Evolutionary conservation across 305 asterid genomes (phyloP), one percentile per base, ranked within the genome.

Genomic region (Caryopteris hybrid): DNA sequence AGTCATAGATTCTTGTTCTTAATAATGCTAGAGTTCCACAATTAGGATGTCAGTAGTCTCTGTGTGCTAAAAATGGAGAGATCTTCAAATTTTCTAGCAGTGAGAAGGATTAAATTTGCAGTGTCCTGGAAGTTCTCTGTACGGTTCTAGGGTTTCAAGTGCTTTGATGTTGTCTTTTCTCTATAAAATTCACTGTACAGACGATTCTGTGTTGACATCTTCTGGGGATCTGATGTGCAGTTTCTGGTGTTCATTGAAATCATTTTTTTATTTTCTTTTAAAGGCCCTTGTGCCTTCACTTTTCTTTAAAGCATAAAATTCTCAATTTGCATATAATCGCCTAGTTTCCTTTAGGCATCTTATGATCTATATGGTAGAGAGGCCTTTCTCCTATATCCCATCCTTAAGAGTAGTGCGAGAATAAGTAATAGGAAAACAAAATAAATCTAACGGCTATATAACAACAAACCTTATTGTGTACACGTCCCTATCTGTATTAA

Each of bases 1-100:
- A 27, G 96, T 77, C 59, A 13, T 23, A 4, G 3, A 70, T 57
- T 64, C 78, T 74, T 41, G 50, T 53, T 59, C 69, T 38, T 27
- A 33, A 18, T 67, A 3, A n/a, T 61, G 10, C 31, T n/a, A 13
- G 43, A 25, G 25, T 74, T 62, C 45, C 48, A 55, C 7, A 8
- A 46, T n/a, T 46, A 39, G 6, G 41, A 61, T n/a, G 48, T 54
- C 39, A n/a, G 34, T 4, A 8, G 58, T 42, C 53, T 16, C 46
- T 25, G 6, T 72, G 18, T 38, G n/a, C 43, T 39, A 21, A 25
- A 33, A 21, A 27, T 25, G 14, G 23, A 34, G 47, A 14, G 22
- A 57, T 66, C 69, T 47, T 56, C 18, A 59, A 18, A 2, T 27
- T 17, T 58, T 27, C 56, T 18, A 17, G 25, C 42, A 62, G 27